Percentiles rank a stretch among this genome's conserved stretches.
Conservation (phyloP, 768 basidiomycete species). For the Fibroporia radiculosa region DNA sequence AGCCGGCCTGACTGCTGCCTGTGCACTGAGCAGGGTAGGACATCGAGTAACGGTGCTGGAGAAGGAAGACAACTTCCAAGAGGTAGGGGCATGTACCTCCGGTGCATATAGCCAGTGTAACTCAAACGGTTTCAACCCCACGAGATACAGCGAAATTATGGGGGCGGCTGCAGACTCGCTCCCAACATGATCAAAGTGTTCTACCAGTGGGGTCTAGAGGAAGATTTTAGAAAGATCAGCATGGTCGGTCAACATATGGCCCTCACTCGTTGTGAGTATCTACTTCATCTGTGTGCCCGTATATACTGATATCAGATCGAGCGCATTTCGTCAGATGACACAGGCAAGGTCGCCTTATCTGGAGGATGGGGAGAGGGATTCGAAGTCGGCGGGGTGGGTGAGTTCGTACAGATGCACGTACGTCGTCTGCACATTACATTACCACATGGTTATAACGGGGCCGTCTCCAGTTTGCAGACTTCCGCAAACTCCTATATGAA, state of each 20-base stretch:
- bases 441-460: too few relatives aligned
- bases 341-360: constrained; percentile 35
- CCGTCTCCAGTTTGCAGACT: constrained; percentile 24
- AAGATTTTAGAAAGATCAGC: constrained; percentile 29
- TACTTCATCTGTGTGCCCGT: too few relatives aligned
- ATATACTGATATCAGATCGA: too few relatives aligned
- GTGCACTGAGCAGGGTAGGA: constrained; percentile 23
- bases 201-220: constrained; percentile 47
- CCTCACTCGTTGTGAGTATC: constrained; percentile 14
- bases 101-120: background rate
- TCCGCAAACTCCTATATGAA: constrained; percentile 21
- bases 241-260: constrained; percentile 16
- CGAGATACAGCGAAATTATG: constrained; percentile 12
- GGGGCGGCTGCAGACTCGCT: constrained; percentile 36
- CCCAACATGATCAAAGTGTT: constrained; percentile 53
- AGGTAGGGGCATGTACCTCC: constrained; percentile 4
- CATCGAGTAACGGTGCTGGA: constrained; percentile 27
- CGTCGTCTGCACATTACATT: too few relatives aligned
- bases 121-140: background rate
- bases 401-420: constrained; percentile 42
- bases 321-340: constrained; percentile 33
- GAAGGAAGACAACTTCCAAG: constrained; percentile 8
- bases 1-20: constrained; percentile 25
- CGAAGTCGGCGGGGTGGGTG: constrained; percentile 39
- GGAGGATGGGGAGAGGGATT: constrained; percentile 42